Percentiles rank a stretch among this genome's conserved stretches.
Evolutionary conservation across 495 filamentous ascomycete genomes (phyloP).

Genomic region (Aspergillus kassunensis): DNA sequence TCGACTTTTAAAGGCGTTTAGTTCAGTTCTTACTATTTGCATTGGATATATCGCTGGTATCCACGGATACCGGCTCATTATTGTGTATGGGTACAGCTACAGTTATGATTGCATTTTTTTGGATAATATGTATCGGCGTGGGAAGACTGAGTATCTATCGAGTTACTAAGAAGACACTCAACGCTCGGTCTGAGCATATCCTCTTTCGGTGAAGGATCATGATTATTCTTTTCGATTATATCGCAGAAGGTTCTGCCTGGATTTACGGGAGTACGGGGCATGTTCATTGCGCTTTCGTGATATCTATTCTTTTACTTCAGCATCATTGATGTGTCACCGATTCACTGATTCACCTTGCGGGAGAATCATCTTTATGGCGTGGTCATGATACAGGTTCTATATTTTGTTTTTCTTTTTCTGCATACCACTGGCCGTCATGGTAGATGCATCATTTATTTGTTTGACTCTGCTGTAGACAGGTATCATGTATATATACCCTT

Average conservation of each 20-base stretch:
- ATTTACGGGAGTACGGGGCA: constrained; percentile 14
- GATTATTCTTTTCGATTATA: constrained; percentile 12
- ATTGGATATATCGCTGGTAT: constrained; percentile 15
- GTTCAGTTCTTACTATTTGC: constrained; percentile 6
- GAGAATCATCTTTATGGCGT: constrained; percentile 21
- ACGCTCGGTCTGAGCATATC: background rate
- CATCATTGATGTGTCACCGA: constrained; percentile 24
- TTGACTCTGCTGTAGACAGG: constrained; percentile 4
- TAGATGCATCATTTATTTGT: background rate
- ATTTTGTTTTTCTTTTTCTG: constrained; percentile 7
- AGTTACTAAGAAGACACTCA: background rate
- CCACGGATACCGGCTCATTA: constrained; percentile 6
- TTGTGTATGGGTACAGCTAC: constrained; percentile 25
- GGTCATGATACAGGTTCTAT: constrained; percentile 27
- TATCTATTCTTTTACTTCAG: constrained; percentile 17
- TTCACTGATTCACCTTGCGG: constrained; percentile 13
- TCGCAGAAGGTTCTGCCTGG: constrained; percentile 9
- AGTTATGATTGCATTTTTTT: constrained; percentile 31
- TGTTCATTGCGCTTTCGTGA: constrained; percentile 13
- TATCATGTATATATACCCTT: constrained; percentile 9
- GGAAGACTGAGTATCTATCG: constrained; percentile 7
- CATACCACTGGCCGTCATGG: constrained; percentile 15
- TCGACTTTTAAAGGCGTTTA: constrained; percentile 3
- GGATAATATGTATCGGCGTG: constrained; percentile 32
- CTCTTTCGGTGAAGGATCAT: constrained; percentile 7